phyloP scores from a whole-genome alignment of 192 early-diverging fungal genomes.

The Linnemannia schmuckeri region DNA sequence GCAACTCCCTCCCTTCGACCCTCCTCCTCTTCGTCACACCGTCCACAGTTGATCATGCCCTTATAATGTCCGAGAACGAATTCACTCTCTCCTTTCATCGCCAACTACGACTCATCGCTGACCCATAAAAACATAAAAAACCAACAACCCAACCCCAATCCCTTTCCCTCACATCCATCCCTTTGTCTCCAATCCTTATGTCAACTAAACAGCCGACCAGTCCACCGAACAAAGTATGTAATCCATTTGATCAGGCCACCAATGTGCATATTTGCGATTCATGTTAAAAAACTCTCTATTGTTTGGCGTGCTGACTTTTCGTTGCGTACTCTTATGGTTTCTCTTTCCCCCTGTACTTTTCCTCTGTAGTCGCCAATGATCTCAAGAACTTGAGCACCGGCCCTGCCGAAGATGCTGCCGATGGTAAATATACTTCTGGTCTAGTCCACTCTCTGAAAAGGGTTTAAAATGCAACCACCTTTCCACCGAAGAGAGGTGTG shows the following conservation, averaged over 20 bases:
- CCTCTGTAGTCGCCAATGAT: neutral
- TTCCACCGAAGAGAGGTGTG: neutral
- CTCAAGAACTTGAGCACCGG: constrained; percentile 8
- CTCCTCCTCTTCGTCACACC: neutral
- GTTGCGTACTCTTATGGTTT: neutral
- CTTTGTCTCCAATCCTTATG: neutral
- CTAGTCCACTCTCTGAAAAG: neutral
- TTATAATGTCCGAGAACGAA: neutral
- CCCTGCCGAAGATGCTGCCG: neutral
- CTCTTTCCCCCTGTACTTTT: neutral
- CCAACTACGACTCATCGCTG: neutral
- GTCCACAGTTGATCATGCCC: neutral
- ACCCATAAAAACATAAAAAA: neutral
- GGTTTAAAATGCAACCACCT: neutral
- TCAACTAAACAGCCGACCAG: neutral
- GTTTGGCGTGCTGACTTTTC: neutral
- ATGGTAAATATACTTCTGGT: neutral
- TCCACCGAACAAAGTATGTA: constrained; percentile 1
- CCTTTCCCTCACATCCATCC: neutral
- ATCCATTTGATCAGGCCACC: neutral
- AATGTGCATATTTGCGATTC: neutral
- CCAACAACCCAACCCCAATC: neutral
- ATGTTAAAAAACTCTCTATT: neutral
- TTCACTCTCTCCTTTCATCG: neutral
- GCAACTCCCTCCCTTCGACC: neutral